phyloP scores from a whole-genome alignment of 208 protist species.

The Herpetomonas samuelpessoai region DNA sequence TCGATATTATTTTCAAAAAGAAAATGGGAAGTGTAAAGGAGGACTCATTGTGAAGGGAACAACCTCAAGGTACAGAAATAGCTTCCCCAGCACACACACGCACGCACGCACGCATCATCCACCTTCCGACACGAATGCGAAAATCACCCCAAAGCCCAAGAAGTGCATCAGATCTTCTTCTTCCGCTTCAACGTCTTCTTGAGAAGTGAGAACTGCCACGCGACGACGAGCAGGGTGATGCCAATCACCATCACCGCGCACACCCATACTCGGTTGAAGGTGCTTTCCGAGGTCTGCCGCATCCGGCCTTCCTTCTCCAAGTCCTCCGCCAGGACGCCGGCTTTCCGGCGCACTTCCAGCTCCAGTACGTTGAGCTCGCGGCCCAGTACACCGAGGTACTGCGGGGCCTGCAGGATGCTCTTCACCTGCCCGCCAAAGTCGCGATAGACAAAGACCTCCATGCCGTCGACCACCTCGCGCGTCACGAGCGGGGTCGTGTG shows the following conservation, averaged over 20 bases:
- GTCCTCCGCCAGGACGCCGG: constrained; percentile 5
- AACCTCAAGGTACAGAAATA: too few relatives aligned
- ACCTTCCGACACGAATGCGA: too few relatives aligned
- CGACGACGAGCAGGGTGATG: constrained; percentile 36
- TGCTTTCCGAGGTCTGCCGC: constrained; percentile 70
- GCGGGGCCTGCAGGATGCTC: constrained; percentile 43
- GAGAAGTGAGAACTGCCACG: constrained; percentile 65
- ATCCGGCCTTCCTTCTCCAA: constrained; percentile 34
- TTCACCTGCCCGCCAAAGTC: constrained; percentile 62
- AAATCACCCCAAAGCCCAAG: too few relatives aligned
- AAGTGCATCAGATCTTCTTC: constrained; percentile 37
- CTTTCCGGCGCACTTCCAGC: constrained; percentile 8
- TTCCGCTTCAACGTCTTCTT: constrained; percentile 63
- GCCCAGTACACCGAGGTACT: constrained; percentile 50
- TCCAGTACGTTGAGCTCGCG: constrained; percentile 17
- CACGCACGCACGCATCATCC: too few relatives aligned
- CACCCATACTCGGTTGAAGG: constrained; percentile 73
- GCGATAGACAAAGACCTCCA: constrained; percentile 66
- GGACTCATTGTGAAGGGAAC: too few relatives aligned
- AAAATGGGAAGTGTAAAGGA: too few relatives aligned
- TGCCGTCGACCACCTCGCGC: constrained; percentile 38
- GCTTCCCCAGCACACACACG: too few relatives aligned
- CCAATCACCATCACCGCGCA: constrained; percentile 44
- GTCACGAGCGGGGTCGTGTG: not conserved
- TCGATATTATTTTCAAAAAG: too few relatives aligned